Evolutionary conservation across 306 rosid genomes (phyloP).

Genomic region (Trifolium fragiferum): DNA sequence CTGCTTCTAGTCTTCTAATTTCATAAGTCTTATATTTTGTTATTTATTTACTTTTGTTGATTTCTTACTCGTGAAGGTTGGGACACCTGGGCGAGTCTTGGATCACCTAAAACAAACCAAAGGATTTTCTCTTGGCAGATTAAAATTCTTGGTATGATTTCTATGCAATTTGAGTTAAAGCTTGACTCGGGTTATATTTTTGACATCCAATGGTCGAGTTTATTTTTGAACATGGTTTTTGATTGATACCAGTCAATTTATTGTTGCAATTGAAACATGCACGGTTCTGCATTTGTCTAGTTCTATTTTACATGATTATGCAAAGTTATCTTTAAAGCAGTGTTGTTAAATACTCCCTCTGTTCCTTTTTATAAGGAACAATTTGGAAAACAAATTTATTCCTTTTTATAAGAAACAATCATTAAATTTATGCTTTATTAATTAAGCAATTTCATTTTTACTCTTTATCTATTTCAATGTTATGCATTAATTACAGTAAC

Average conservation of each 20-base stretch:
- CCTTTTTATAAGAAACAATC: too few relatives aligned
- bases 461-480: too few relatives aligned
- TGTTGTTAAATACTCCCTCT: too few relatives aligned
- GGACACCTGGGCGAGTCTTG: conserved; percentile 88
- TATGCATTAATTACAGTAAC: too few relatives aligned
- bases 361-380: too few relatives aligned
- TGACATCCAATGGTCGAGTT: neutral
- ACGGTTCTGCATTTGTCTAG: neutral
- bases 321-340: too few relatives aligned
- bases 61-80: conserved; percentile 62
- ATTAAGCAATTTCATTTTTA: too few relatives aligned
- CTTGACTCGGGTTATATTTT: neutral
- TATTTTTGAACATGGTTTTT: too few relatives aligned
- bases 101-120: conserved; percentile 82
- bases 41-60: conserved; percentile 34
- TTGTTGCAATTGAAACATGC: neutral
- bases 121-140: conserved; percentile 69
- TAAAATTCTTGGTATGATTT: conserved; percentile 73
- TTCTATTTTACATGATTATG: neutral
- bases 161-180: neutral
- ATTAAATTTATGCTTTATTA: too few relatives aligned
- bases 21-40: neutral
- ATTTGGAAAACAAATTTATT: too few relatives aligned
- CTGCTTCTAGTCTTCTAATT: neutral
- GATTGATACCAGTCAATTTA: too few relatives aligned